Evolutionary conservation across 768 basidiomycete genomes (phyloP), one percentile per base, ranked within the genome.

Genomic region (Xanthoconium stramineum): DNA sequence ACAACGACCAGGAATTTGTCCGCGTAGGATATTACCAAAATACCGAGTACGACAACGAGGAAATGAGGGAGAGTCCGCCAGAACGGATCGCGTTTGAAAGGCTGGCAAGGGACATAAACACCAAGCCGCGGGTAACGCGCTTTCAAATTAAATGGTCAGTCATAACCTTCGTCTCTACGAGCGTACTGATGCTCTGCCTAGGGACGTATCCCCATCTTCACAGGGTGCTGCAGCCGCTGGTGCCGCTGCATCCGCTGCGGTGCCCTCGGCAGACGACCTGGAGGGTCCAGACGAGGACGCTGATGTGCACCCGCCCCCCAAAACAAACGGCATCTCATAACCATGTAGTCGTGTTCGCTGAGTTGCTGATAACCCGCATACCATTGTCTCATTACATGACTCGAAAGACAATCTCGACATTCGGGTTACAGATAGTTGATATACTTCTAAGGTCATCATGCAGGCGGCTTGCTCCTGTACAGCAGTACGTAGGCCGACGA

Each of bases 21-120:
- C 86, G 96, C 45, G 95, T 99, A 29, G 97, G 97, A 8, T 98
- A 99, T 71, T 99, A 99, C 72, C 97, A 98, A 74, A 95, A 98
- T 68, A 98, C 95, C 28, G 96, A 98, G 72, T 98, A 98, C 68
- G 96, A 97, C 71, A 92, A 90, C 64, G 91, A 94, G 51, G 93
- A 92, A 73, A 86, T 95, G 85, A 89, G 85, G 69, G 81, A 85
- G 66, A 81, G 73, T 14, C 88, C 86, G 15, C 88, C 91, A 9
- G 78, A 80, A 54, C 62, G 65, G 37, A 90, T 93, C 50, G 72
- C 83, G 66, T 89, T 94, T 68, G 89, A 94, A 28, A 76, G 85
- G 44, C 74, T 99, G 30, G 83, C 91, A 58, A 79, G 97, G 60
- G 92, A 95, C 65, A 87, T 98, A 69, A 94, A 86, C 61, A 80